Evolutionary conservation across 2,329 filamentous ascomycete genomes (phyloP).

Genomic region (Drechslerella coelobrocha): DNA sequence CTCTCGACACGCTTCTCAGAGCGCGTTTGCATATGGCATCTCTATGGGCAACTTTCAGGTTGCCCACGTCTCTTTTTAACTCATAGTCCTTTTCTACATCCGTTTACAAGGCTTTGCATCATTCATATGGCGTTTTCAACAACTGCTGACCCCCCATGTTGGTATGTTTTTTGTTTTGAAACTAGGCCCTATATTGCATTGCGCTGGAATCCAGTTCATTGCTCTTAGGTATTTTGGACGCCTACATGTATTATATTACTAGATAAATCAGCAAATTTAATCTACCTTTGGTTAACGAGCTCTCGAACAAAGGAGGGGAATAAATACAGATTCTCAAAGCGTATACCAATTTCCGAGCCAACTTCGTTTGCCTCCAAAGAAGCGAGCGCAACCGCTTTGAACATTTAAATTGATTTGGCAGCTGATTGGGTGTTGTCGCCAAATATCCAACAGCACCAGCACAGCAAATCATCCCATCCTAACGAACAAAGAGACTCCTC

Average conservation of each 20-base stretch:
- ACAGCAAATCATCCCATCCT: neutral
- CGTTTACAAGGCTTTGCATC: conserved; percentile 52
- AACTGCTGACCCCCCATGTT: conserved; percentile 20
- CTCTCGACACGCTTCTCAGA: conserved; percentile 1
- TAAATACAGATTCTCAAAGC: no score
- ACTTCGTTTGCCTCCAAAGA: no score
- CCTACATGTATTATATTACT: conserved; percentile 25
- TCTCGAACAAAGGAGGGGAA: no score
- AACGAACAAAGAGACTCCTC: neutral
- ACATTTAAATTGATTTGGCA: no score
- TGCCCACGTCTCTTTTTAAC: neutral
- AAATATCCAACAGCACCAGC: neutral
- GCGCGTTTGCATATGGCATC: conserved; percentile 2
- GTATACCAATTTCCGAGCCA: no score
- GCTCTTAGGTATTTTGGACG: conserved; percentile 12
- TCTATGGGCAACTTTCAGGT: neutral
- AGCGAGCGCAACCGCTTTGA: no score
- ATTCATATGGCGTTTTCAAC: conserved; percentile 60
- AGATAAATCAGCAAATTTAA: conserved; percentile 1
- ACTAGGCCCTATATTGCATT: neutral
- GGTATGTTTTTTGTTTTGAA: conserved; percentile 13
- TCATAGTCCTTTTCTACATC: conserved; percentile 15
- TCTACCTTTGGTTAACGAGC: no score
- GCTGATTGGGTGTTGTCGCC: neutral
- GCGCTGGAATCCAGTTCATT: neutral